Evolutionary conservation across 2,329 filamentous ascomycete genomes (phyloP).

Genomic region (Talaromyces sp.): DNA sequence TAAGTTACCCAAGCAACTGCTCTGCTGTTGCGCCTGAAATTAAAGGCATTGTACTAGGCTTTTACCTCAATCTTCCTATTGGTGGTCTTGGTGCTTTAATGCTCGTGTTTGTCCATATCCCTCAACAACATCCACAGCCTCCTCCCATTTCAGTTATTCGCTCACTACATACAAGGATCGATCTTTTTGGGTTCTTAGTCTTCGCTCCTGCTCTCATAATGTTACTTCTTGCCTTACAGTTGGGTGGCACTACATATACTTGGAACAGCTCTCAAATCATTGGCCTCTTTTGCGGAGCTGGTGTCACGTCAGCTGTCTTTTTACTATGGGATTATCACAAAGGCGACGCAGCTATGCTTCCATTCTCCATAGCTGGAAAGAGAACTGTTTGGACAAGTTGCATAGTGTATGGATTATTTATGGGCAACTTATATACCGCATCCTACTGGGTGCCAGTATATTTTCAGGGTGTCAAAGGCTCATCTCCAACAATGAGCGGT

Average conservation of each 20-base stretch:
- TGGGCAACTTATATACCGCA: background rate
- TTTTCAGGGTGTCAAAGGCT: constrained; percentile 6
- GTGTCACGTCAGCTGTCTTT: constrained; percentile 15
- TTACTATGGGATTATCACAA: constrained; percentile 23
- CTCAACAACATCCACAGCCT: constrained; percentile 11
- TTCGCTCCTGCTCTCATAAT: constrained; percentile 17
- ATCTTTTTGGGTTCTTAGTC: constrained; percentile 17
- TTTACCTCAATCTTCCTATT: constrained; percentile 30
- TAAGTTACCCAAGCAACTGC: background rate
- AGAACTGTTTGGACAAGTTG: background rate
- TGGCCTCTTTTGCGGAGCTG: constrained; percentile 16
- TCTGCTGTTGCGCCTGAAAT: background rate
- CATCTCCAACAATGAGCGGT: constrained; percentile 27
- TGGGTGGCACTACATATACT: constrained; percentile 19
- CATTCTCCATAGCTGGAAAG: background rate
- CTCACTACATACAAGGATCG: constrained; percentile 13
- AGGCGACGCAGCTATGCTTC: constrained; percentile 25
- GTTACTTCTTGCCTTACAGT: constrained; percentile 19
- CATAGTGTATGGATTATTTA: background rate
- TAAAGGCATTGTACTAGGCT: constrained; percentile 4
- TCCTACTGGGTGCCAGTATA: constrained; percentile 22
- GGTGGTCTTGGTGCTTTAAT: constrained; percentile 16
- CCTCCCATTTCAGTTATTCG: constrained; percentile 8
- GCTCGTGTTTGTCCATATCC: constrained; percentile 12
- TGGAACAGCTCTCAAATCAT: constrained; percentile 18